Percentiles rank a stretch among this genome's conserved stretches.
These are phyloP conservation scores for Puccinia horiana DNA, from an alignment of 1,284 basidiomycete species.

Conservation along the genomic window DNA sequence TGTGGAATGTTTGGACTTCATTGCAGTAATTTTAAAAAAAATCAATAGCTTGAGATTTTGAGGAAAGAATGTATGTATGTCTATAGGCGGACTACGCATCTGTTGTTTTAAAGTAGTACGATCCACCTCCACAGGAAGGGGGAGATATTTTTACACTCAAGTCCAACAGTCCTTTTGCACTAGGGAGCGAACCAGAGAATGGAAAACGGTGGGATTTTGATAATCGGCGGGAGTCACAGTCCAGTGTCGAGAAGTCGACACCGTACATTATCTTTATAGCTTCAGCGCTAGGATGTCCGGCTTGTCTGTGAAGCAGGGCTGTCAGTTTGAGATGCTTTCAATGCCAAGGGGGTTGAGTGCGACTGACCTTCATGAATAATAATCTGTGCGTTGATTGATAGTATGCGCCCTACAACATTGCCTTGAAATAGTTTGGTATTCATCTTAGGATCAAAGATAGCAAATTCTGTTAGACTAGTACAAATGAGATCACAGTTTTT, in stretches of 20 bases:
- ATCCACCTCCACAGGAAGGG: not conserved
- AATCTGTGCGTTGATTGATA: too few relatives aligned
- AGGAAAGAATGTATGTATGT: too few relatives aligned
- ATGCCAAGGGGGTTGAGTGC: too few relatives aligned
- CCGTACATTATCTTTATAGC: not conserved
- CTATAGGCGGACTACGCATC: too few relatives aligned
- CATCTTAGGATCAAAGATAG: too few relatives aligned
- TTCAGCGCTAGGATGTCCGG: not conserved
- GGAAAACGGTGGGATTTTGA: slow-evolving; percentile 10
- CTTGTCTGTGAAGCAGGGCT: not conserved
- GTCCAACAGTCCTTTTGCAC: not conserved
- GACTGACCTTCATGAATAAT: too few relatives aligned
- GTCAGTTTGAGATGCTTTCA: too few relatives aligned
- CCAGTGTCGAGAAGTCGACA: not conserved
- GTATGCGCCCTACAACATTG: too few relatives aligned
- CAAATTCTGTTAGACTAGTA: too few relatives aligned
- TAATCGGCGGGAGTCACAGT: not conserved
- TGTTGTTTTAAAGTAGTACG: slow-evolving; percentile 8
- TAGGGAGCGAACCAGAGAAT: not conserved
- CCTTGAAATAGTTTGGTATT: too few relatives aligned
- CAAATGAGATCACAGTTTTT: too few relatives aligned
- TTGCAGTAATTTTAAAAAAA: not conserved
- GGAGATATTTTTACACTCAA: not conserved
- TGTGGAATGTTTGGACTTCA: not conserved
- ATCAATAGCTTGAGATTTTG: too few relatives aligned